Evolutionary conservation across 2,329 filamentous ascomycete species (phyloP), one percentile per base, ranked within the genome.

Genomic region (Exserohilum turcica): DNA sequence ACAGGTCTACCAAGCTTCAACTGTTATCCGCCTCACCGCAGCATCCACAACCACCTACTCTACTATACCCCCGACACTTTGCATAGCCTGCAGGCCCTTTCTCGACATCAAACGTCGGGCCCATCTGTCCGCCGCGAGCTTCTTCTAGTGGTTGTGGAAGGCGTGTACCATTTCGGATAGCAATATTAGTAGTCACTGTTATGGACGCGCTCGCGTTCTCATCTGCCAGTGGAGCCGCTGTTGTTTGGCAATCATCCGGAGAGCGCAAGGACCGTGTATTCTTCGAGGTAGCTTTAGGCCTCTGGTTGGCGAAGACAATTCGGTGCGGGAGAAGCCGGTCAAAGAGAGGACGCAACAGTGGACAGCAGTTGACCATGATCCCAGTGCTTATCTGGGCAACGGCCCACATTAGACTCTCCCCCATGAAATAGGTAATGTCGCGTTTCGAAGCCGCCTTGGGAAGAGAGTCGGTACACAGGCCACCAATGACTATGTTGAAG

Each of bases 361-460:
- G 61, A 48, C 60, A 64, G 37, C 64, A 69, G 6, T 63, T 60
- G 19, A 68, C 57, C 8, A 64, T 57, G 13, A 70, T 66, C 3
- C 59, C 63, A 13, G 59, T 65, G 43, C 65, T 66, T 51, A 63
- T 56, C 44, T 63, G 60, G 15, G 63, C 54, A 5, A 62, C 48
- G 2, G 57, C 52, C 61, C 63, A 70, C 13, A 67, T 54, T 31
- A 67, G 33, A 1, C 48, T 54, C 19, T 48, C 46, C 9, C 58
- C 50, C 35, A 61, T 55, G 44, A 57, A 44, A 38, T 64, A 62
- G 5, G 55, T 63, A 7, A 64, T 29, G 32, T 68, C 61, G 19
- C 47, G 42, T 27, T 24, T 36, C 37, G 33, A 56, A 58, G 3
- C 27, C 29, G 2, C 52, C 27, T 13, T 43, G 19, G 28, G 18